These are phyloP conservation scores for Apodospora peruviana DNA, from an alignment of 495 filamentous ascomycete species.

Conservation along the genomic window DNA sequence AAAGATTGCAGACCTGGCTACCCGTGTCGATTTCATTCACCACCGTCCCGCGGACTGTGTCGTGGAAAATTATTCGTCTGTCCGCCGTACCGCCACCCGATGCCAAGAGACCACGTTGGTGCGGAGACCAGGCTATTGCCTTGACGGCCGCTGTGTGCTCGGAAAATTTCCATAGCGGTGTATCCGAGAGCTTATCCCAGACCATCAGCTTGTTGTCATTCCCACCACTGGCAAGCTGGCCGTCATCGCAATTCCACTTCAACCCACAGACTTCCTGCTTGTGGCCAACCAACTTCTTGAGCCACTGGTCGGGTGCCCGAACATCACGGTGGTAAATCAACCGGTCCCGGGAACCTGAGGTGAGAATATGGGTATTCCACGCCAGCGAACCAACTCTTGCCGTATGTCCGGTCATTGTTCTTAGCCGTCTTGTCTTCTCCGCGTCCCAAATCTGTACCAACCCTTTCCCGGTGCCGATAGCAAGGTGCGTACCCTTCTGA, in stretches of 20 bases:
- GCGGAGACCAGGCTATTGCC: conserved; percentile 97
- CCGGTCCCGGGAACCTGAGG: conserved; percentile 90
- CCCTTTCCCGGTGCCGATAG: conserved; percentile 90
- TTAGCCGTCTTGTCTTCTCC: conserved; percentile 70
- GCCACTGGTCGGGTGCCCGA: conserved; percentile 82
- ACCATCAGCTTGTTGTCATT: conserved; percentile 99
- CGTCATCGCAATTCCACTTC: conserved; percentile 92
- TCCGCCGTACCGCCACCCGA: conserved; percentile 95
- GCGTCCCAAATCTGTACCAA: conserved; percentile 98
- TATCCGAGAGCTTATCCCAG: conserved; percentile 87
- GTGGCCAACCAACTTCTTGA: conserved; percentile 81
- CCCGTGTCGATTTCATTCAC: conserved; percentile 90
- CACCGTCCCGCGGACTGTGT: conserved; percentile 71
- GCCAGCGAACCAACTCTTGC: conserved; percentile 85
- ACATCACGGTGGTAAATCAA: conserved; percentile 94
- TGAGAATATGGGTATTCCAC: conserved; percentile 97
- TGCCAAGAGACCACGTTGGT: conserved; percentile 89
- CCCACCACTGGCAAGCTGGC: conserved; percentile 90
- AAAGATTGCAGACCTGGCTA: conserved; percentile 93
- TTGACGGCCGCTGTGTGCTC: conserved; percentile 95
- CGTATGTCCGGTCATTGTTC: conserved; percentile 95
- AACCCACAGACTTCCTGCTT: conserved; percentile 99
- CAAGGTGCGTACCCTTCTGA: conserved; percentile 88
- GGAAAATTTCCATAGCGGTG: conserved; percentile 84
- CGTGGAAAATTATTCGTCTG: conserved; percentile 95